Conservation (phyloP, 306 rosid genomes). For the Vigna reflexopilosa region DNA sequence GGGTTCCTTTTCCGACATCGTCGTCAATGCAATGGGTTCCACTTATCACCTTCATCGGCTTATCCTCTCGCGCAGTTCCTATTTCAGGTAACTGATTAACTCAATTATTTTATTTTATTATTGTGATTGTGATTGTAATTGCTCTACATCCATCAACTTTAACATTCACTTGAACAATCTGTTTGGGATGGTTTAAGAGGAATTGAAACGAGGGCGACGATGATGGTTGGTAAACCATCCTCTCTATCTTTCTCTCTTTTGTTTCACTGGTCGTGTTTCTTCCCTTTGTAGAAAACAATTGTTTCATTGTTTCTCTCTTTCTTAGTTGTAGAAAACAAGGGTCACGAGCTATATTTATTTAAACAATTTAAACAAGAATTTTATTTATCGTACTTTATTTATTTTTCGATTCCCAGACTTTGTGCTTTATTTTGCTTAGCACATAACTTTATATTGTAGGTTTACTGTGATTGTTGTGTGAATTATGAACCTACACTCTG, state of each 20-base stretch:
- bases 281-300: neutral
- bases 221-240: neutral
- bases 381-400: neutral
- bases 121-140: neutral
- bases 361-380: neutral
- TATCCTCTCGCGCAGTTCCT: constrained; percentile 95
- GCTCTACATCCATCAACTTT: neutral
- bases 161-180: neutral
- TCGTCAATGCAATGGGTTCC: constrained; percentile 87
- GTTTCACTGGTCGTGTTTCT: neutral
- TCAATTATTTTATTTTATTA: neutral
- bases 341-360: neutral
- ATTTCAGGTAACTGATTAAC: constrained; percentile 71
- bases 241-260: neutral
- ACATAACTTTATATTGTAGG: neutral
- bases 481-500: neutral
- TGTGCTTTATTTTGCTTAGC: neutral
- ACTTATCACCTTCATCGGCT: constrained; percentile 94
- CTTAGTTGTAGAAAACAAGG: neutral
- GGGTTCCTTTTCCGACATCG: constrained; percentile 83
- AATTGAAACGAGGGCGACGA: constrained; percentile 4
- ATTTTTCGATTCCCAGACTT: neutral
- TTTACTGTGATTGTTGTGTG: neutral
- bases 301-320: neutral
- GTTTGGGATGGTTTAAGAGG: neutral